Percentiles rank a stretch among this genome's conserved stretches.
Conservation (phyloP, 345 rosid genomes). For the Ceriops tagal region DNA sequence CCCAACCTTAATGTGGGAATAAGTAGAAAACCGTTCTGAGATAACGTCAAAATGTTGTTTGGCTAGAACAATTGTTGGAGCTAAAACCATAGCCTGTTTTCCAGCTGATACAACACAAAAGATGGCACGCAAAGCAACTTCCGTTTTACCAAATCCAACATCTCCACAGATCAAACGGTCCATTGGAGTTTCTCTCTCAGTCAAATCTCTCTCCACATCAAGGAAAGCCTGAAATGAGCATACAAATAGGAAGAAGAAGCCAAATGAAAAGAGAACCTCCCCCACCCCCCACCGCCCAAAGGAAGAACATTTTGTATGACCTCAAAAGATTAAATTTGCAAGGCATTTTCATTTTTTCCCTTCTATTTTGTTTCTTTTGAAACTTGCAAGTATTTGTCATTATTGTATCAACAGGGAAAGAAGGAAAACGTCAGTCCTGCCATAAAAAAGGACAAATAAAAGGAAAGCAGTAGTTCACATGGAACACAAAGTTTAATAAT, state of each 20-base stretch:
- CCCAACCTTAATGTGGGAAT: constrained; percentile 65
- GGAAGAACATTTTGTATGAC: neutral
- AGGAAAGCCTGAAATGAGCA: constrained; percentile 69
- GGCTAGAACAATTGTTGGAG: constrained; percentile 92
- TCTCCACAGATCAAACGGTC: constrained; percentile 94
- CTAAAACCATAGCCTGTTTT: constrained; percentile 95
- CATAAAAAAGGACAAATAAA: neutral
- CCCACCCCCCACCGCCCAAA: neutral
- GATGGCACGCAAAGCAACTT: constrained; percentile 92
- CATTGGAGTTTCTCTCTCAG: constrained; percentile 92
- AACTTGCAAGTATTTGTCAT: too few species aligned
- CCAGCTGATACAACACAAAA: constrained; percentile 81
- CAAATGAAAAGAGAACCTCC: neutral
- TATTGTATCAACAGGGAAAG: too few species aligned
- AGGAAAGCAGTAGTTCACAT: neutral
- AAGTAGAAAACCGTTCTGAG: constrained; percentile 66
- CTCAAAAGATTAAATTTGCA: neutral
- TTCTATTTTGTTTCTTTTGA: too few species aligned
- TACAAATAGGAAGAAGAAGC: constrained; percentile 24
- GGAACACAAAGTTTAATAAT: neutral
- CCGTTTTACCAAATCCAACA: constrained; percentile 98
- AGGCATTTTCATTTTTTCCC: too few species aligned
- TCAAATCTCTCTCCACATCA: constrained; percentile 89
- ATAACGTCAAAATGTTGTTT: constrained; percentile 91
- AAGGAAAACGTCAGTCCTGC: too few species aligned